Evolutionary conservation across 805 yeast species (phyloP).

Genomic region (Starmerella asiatica): DNA sequence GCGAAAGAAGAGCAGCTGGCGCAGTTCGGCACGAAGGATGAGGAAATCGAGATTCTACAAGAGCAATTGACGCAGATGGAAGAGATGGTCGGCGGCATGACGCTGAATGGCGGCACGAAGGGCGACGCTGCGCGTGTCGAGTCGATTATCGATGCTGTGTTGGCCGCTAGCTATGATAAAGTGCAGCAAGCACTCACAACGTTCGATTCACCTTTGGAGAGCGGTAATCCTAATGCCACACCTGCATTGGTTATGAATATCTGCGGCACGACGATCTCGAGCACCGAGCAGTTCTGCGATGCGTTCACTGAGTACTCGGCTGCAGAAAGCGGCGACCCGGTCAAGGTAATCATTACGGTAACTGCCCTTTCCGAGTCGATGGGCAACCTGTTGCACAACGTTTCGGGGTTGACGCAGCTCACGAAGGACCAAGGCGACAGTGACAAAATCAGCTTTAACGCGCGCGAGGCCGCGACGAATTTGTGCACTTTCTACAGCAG

Average conservation of each 20-base stretch:
- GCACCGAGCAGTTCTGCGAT: slow-evolving; percentile 68
- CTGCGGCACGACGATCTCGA: slow-evolving; percentile 53
- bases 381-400: slow-evolving; percentile 47
- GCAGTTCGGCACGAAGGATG: slow-evolving; percentile 39
- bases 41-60: slow-evolving; percentile 64
- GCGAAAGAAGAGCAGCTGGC: slow-evolving; percentile 22
- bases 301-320: slow-evolving; percentile 62
- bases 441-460: slow-evolving; percentile 34
- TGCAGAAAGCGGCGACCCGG: slow-evolving; percentile 50
- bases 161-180: slow-evolving; percentile 53
- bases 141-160: slow-evolving; percentile 54
- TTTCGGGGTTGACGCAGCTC: slow-evolving; percentile 53
- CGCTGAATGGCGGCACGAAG: slow-evolving; percentile 22
- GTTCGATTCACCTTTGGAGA: slow-evolving; percentile 61
- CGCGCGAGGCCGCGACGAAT: slow-evolving; percentile 46
- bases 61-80: slow-evolving; percentile 50
- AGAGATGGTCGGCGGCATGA: slow-evolving; percentile 45
- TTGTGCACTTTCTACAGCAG: slow-evolving; percentile 50
- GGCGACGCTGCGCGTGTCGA: slow-evolving; percentile 12
- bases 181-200: slow-evolving; percentile 60
- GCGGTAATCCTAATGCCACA: slow-evolving; percentile 64
- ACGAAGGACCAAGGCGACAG: slow-evolving; percentile 46
- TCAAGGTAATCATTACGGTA: slow-evolving; percentile 45
- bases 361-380: slow-evolving; percentile 50
- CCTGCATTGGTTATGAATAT: slow-evolving; percentile 56